Evolutionary conservation across 176 grass and related monocot species (phyloP).

Genomic region (Carex myosuroides): DNA sequence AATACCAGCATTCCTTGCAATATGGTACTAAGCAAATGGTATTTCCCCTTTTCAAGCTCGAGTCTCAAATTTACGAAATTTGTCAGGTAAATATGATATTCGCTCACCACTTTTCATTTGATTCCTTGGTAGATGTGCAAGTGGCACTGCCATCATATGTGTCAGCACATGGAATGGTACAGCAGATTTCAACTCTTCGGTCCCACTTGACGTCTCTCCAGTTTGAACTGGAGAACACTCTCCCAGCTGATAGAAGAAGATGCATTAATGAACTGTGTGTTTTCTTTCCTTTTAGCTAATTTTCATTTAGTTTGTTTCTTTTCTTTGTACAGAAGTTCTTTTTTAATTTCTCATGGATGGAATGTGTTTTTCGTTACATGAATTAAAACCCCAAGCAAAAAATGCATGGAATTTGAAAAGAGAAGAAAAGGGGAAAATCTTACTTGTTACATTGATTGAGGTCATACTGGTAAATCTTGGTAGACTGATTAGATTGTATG

Average conservation of each 20-base stretch:
- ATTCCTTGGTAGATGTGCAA: conserved; percentile 49
- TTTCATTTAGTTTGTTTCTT: background rate
- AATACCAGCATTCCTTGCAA: background rate
- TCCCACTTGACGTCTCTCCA: conserved; percentile 86
- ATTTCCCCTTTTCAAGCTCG: background rate
- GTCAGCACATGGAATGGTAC: conserved; percentile 89
- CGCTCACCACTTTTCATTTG: background rate
- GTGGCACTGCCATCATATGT: conserved; percentile 66
- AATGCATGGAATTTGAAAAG: background rate
- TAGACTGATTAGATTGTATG: background rate
- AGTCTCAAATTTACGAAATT: background rate
- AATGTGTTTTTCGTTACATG: conserved; percentile 7
- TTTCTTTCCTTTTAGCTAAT: background rate
- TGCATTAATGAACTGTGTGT: conserved; percentile 97
- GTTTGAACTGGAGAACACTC: conserved; percentile 85
- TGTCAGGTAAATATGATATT: background rate
- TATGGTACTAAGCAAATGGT: conserved; percentile 1
- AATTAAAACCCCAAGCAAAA: background rate
- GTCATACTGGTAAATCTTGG: background rate
- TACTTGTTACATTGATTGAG: background rate
- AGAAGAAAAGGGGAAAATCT: background rate
- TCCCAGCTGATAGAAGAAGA: conserved; percentile 79
- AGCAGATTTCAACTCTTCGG: conserved; percentile 75
- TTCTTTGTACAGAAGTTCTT: background rate
- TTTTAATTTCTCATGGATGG: background rate